Conservation (phyloP, 116 monocot species). For the Trichopus zeylanicus region DNA sequence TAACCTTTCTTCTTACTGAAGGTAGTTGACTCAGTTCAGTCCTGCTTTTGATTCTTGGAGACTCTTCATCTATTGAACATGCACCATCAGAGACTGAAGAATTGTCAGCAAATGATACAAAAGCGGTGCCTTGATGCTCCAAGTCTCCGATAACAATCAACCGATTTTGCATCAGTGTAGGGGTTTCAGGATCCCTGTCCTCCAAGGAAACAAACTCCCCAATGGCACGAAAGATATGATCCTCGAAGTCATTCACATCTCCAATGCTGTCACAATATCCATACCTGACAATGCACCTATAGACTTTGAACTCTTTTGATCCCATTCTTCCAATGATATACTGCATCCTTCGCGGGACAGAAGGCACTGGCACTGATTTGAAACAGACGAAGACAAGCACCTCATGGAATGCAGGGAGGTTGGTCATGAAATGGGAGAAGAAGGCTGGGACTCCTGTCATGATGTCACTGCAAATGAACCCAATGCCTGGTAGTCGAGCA, state of each 20-base stretch:
- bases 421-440: slow-evolving; percentile 32
- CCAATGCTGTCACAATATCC: slow-evolving; percentile 13
- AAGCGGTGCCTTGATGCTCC: neutral
- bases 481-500: too few species aligned
- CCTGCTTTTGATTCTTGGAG: too few species aligned
- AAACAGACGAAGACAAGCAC: slow-evolving; percentile 19
- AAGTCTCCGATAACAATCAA: neutral
- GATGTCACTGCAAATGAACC: slow-evolving; percentile 21
- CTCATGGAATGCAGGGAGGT: slow-evolving; percentile 30
- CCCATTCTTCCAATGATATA: slow-evolving; percentile 18
- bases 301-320: slow-evolving; percentile 8
- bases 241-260: slow-evolving; percentile 19
- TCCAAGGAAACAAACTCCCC: slow-evolving; percentile 1
- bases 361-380: slow-evolving; percentile 16
- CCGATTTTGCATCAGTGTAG: neutral
- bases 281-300: slow-evolving; percentile 20
- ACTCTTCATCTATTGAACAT: too few species aligned
- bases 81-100: neutral
- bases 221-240: neutral
- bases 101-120: neutral
- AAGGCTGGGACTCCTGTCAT: slow-evolving; percentile 22
- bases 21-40: too few species aligned
- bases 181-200: neutral
- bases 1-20: too few species aligned
- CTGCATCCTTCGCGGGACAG: slow-evolving; percentile 1